phyloP scores from a whole-genome alignment of 164 flowering plant genomes.

The Vitis rupestris region DNA sequence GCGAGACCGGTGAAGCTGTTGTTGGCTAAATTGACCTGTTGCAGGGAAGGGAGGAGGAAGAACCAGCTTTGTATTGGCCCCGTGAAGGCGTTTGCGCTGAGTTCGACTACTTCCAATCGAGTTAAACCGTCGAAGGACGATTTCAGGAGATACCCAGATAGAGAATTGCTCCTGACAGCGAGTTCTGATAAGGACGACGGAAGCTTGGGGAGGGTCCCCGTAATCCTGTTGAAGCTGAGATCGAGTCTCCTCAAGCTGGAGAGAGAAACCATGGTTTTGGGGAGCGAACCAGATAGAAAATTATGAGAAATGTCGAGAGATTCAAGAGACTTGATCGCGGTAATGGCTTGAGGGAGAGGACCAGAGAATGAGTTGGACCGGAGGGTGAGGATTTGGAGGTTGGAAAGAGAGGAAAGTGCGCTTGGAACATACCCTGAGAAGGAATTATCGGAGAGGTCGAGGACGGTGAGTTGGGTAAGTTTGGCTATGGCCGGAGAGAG shows the following conservation, averaged over 20 bases:
- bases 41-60: conserved; percentile 59
- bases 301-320: conserved; percentile 61
- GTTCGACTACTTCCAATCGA: conserved; percentile 63
- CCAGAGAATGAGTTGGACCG: conserved; percentile 70
- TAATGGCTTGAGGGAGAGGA: conserved; percentile 41
- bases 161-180: conserved; percentile 52
- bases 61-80: conserved; percentile 59
- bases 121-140: conserved; percentile 44
- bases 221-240: conserved; percentile 70
- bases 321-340: conserved; percentile 41
- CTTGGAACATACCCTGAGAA: conserved; percentile 64
- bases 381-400: conserved; percentile 49
- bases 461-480: conserved; percentile 48
- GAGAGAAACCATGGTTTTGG: conserved; percentile 31
- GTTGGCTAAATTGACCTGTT: conserved; percentile 68
- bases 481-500: conserved; percentile 62
- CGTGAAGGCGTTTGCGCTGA: conserved; percentile 58
- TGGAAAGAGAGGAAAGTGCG: conserved; percentile 51
- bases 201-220: conserved; percentile 61
- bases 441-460: conserved; percentile 65
- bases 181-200: conserved; percentile 53
- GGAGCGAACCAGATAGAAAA: conserved; percentile 56
- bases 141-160: conserved; percentile 47
- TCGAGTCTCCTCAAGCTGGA: conserved; percentile 46
- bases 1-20: conserved; percentile 65